Evolutionary conservation across 371 early-diverging fungal genomes (phyloP).

Genomic region (Encephalitozoon intestinalis): DNA sequence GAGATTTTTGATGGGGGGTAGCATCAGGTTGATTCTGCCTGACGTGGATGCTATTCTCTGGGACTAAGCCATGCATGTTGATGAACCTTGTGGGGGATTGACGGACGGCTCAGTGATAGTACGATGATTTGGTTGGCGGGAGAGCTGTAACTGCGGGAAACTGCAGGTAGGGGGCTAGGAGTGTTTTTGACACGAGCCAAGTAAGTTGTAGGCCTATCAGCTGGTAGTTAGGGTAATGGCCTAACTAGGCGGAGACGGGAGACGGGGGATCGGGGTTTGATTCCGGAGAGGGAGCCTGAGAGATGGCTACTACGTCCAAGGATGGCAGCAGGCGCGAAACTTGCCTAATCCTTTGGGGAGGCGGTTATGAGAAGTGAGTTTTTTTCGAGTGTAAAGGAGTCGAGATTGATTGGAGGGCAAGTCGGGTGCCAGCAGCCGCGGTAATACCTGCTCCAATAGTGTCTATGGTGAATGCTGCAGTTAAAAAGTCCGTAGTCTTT

Average conservation of each 20-base stretch:
- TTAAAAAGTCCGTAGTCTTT: conserved; percentile 43
- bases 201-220: conserved; percentile 36
- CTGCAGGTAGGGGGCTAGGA: conserved; percentile 14
- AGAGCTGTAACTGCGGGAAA: conserved; percentile 16
- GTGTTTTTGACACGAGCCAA: background rate
- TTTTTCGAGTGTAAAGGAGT: background rate
- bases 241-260: conserved; percentile 40
- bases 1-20: background rate
- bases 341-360: conserved; percentile 38
- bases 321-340: conserved; percentile 49
- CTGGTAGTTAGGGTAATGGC: conserved; percentile 41
- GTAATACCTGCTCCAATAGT: conserved; percentile 45
- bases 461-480: conserved; percentile 44
- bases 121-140: conserved; percentile 14
- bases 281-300: conserved; percentile 52
- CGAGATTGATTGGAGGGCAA: conserved; percentile 36
- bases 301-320: conserved; percentile 46
- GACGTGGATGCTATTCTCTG: conserved; percentile 44
- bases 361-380: conserved; percentile 34
- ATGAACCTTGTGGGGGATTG: background rate
- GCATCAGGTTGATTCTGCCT: conserved; percentile 53
- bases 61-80: conserved; percentile 47
- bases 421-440: conserved; percentile 47
- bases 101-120: conserved; percentile 45
- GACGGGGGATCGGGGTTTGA: conserved; percentile 35